Evolutionary conservation across 73 alveolate genomes (phyloP).

Genomic region (Tetrahymena thermophila): DNA sequence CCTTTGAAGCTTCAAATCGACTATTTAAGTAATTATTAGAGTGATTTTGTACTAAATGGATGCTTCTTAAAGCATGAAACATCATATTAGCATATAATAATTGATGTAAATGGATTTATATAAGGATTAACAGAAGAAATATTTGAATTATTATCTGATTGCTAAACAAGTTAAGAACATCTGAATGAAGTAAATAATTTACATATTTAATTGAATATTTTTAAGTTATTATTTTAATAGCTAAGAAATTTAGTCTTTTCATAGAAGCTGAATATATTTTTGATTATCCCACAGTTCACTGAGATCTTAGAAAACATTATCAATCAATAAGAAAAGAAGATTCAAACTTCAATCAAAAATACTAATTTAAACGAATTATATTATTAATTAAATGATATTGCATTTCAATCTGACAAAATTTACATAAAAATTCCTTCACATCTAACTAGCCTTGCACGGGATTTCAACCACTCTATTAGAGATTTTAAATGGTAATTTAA

Average conservation of each 20-base stretch:
- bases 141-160: background rate
- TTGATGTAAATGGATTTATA: background rate
- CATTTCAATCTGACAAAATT: background rate
- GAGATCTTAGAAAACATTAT: background rate
- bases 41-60: background rate
- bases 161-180: background rate
- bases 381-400: background rate
- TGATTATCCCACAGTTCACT: background rate
- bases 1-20: background rate
- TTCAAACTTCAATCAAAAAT: no score
- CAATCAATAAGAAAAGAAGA: background rate
- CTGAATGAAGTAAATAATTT: background rate
- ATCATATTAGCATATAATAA: background rate
- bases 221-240: background rate
- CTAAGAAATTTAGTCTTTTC: background rate
- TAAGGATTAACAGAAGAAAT: background rate
- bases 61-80: background rate
- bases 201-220: no score
- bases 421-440: background rate
- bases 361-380: background rate
- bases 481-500: background rate
- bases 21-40: background rate
- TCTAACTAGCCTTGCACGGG: background rate
- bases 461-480: background rate
- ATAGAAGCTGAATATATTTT: background rate